phyloP scores from a whole-genome alignment of 768 basidiomycete species.

The Lentinula edodes region DNA sequence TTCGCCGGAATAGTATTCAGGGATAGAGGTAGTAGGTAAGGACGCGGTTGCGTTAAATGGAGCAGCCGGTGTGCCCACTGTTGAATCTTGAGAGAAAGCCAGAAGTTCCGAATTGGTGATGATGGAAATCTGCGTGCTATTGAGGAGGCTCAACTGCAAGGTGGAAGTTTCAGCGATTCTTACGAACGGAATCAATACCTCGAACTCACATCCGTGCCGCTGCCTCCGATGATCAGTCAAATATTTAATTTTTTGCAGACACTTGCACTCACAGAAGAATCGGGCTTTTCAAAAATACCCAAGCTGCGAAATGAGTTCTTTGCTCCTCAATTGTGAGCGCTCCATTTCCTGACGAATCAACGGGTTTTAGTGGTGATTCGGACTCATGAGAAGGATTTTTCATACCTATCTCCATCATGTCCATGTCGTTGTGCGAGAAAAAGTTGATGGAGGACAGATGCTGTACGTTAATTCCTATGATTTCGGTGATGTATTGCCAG shows the following conservation, averaged over 20 bases:
- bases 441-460: conserved; percentile 39
- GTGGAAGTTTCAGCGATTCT: neutral
- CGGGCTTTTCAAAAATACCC: conserved; percentile 54
- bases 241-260: neutral
- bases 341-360: conserved; percentile 35
- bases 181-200: neutral
- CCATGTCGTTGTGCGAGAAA: conserved; percentile 52
- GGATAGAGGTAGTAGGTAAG: conserved; percentile 37
- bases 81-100: conserved; percentile 48
- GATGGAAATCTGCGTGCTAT: conserved; percentile 36
- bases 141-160: conserved; percentile 35
- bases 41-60: conserved; percentile 39
- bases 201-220: conserved; percentile 31
- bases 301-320: conserved; percentile 53
- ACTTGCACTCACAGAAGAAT: conserved; percentile 36
- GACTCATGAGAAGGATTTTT: neutral
- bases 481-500: conserved; percentile 44
- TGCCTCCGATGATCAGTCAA: neutral
- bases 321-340: conserved; percentile 42
- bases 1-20: conserved; percentile 45
- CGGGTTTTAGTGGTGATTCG: neutral
- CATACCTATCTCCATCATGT: conserved; percentile 47
- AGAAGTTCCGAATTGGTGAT: conserved; percentile 47
- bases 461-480: conserved; percentile 37
- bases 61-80: conserved; percentile 37